Evolutionary conservation across 371 early-diverging fungal genomes (phyloP), one percentile per base, ranked within the genome.

Genomic region (Mucor circinelloides): DNA sequence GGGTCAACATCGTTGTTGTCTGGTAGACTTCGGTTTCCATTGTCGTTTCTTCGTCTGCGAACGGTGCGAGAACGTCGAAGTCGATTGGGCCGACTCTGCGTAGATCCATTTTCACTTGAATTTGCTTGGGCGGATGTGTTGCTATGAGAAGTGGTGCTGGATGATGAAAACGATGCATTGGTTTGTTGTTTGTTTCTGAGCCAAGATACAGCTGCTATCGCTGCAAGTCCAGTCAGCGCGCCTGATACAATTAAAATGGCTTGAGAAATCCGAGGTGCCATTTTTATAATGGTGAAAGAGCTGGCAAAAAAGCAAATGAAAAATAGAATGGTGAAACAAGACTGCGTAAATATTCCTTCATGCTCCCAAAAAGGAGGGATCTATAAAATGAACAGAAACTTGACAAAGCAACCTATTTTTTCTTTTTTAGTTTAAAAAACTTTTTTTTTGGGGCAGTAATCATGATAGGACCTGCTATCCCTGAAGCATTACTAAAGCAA

Each of bases 51-150:
- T 40, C 81, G 63, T 40, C 74, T 64, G n/a, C 81, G 70, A 25
- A 75, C 40, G 54, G 74, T 64, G 2, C 75, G 74, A 44, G 78
- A 67, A 32, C 81, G 74, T 42, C 81, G 68, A 57, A 76, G 54
- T 64, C 71, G 58, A 54, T 34, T 42, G 3, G 42, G 31, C 30
- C 31, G 15, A 42, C 7, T 15, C 2, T 42, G 15, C 17, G 42
- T 42, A 17, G 42, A 42, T 42, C 17, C 17, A 42, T 42, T 21
- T 44, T 31, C 50, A 50, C 21, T 50, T 5, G 50, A n/a, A 15
- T 23, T 58, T 12, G n/a, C 30, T 12, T 36, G 21, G 50, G 62
- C 4, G 7, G 56, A 30, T 8, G 44, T 46, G 62, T 8, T 34
- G 25, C 34, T 34, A 31, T 23, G n/a, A n/a, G n/a, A n/a, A n/a